These are phyloP conservation scores for Globisporangium radiosum DNA, from an alignment of 352 stramenopile genomes.

Conservation along the genomic window DNA sequence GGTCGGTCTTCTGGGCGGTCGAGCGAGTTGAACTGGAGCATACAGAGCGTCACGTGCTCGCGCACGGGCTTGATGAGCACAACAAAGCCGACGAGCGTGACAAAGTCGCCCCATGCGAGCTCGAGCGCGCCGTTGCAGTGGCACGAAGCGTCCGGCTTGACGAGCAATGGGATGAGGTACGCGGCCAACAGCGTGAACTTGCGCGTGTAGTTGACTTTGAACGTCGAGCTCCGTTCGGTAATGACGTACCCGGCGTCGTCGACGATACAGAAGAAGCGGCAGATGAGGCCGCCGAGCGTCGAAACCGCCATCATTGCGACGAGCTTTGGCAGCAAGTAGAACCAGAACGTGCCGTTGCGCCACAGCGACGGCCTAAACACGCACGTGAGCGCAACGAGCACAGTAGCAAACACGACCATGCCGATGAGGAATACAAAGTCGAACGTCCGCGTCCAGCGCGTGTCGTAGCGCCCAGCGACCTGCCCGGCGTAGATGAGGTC, in stretches of 20 bases:
- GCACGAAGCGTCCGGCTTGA: conserved; percentile 54
- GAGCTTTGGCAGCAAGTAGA: conserved; percentile 73
- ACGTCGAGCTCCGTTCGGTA: conserved; percentile 68
- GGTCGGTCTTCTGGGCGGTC: conserved; percentile 78
- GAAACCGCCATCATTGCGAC: conserved; percentile 79
- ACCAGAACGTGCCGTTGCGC: conserved; percentile 67
- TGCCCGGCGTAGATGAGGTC: conserved; percentile 80
- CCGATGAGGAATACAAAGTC: conserved; percentile 74
- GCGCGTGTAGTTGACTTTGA: conserved; percentile 86
- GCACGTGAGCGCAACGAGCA: conserved; percentile 48
- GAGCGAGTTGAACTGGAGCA: conserved; percentile 86
- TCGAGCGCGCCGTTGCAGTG: conserved; percentile 46
- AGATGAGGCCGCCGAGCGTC: conserved; percentile 67
- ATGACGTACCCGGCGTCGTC: conserved; percentile 83
- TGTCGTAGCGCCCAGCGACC: conserved; percentile 75
- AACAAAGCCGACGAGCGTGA: conserved; percentile 75
- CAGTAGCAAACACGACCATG: conserved; percentile 43
- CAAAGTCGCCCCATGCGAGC: conserved; percentile 78
- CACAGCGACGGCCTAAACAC: conserved; percentile 57
- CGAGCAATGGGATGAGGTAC: conserved; percentile 73
- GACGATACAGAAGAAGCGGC: conserved; percentile 77
- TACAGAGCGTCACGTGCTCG: conserved; percentile 76
- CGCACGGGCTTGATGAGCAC: conserved; percentile 80
- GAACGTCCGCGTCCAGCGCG: conserved; percentile 77
- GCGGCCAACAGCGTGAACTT: conserved; percentile 76